Percentiles rank a stretch among this genome's conserved stretches.
phyloP scores from a whole-genome alignment of 345 rosid genomes.

The Aurinia saxatilis region DNA sequence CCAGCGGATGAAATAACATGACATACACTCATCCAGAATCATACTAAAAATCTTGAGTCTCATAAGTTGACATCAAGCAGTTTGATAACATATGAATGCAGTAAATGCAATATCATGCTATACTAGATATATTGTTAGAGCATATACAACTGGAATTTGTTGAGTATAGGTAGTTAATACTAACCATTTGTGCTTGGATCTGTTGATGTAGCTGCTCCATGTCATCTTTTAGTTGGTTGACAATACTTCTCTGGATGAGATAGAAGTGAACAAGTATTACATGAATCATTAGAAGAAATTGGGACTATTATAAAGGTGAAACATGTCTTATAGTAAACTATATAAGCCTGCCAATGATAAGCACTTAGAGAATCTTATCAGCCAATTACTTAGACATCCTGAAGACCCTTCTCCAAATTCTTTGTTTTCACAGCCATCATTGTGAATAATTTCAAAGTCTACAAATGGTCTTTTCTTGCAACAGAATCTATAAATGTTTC shows the following conservation, averaged over 20 bases:
- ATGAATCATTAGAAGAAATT: neutral
- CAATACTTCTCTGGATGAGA: slow-evolving; percentile 67
- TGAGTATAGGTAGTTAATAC: slow-evolving; percentile 12
- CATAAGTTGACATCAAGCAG: neutral
- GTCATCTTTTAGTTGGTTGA: slow-evolving; percentile 87
- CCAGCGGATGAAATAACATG: neutral
- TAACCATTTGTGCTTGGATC: slow-evolving; percentile 73
- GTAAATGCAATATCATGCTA: neutral
- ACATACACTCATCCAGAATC: neutral
- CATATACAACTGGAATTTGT: slow-evolving; percentile 4
- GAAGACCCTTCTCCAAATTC: neutral
- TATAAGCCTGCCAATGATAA: neutral
- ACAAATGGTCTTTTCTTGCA: neutral
- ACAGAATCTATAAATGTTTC: neutral
- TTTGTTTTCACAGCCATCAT: neutral
- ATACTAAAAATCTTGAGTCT: neutral
- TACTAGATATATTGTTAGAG: neutral
- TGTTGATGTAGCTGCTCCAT: slow-evolving; percentile 79
- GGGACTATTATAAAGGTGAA: neutral
- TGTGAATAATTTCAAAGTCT: neutral
- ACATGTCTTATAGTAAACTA: neutral
- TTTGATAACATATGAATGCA: neutral
- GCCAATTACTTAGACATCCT: neutral
- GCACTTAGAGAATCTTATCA: neutral
- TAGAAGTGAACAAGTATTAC: slow-evolving; percentile 7